Evolutionary conservation across 2,329 filamentous ascomycete species (phyloP), one percentile per base, ranked within the genome.

Genomic region (Fusarium sp.): DNA sequence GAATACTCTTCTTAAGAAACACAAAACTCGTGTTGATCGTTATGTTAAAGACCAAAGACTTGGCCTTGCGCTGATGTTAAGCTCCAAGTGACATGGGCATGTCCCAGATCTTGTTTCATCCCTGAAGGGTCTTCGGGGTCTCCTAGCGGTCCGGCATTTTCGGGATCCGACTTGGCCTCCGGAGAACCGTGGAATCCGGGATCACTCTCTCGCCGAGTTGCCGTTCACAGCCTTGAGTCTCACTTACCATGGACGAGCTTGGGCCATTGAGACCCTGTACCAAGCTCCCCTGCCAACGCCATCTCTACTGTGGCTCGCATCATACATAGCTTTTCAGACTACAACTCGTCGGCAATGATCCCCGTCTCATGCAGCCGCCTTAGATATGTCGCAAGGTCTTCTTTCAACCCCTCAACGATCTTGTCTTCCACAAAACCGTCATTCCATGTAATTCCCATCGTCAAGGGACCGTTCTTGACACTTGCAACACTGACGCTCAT

Each of bases 361-460:
- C 79, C 80, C 18, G 70, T 78, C 42, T 78, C 71, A 22, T 77
- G 68, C 13, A 78, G 67, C 12, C 63, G 67, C 3, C 16, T 54
- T 18, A 72, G 59, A 38, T 68, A 77, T 1, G 11, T 18, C 5
- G 31, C 70, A 18, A 90, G 53, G 70, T 86, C 85, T 2, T 65
- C 65, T 3, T 75, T 78, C 26, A 89, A 38, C 0, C 70, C 77
- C 2, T 83, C 78, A 54, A 85, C 77, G 18, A 87, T 12, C 28
- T 76, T 75, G 0, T 79, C 78, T 4, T 83, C 80, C 4, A 89
- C 77, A 11, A 84, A 78, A 0, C 80, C 82, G 20, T 86, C 82
- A 76, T 87, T 85, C 86, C 86, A 89, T 9, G 82, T 84, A 15
- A 88, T 48, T 1, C 81, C 80, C n/a, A 87, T 67, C 4, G 78